Conservation (phyloP, 805 yeast genomes). For the Metschnikowia gruessii region DNA sequence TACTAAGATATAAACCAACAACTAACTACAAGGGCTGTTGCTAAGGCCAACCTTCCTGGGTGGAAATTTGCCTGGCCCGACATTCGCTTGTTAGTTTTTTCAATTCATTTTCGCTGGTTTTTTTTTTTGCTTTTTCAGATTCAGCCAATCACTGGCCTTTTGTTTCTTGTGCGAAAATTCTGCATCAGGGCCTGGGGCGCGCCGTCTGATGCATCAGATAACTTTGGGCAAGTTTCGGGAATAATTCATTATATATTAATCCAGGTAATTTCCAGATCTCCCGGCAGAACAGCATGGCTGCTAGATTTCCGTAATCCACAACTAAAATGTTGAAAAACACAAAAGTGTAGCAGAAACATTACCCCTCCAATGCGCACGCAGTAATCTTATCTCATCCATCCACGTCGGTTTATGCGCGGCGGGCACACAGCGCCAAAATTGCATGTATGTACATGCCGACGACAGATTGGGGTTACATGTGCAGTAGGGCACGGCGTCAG, state of each 20-base stretch:
- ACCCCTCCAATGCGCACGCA: background rate
- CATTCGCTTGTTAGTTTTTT: too few species aligned
- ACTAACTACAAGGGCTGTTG: too few species aligned
- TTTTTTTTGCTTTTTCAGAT: background rate
- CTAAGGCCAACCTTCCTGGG: too few species aligned
- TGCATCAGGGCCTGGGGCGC: background rate
- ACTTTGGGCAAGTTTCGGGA: background rate
- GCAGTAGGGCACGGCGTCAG: background rate
- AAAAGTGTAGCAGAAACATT: too few species aligned
- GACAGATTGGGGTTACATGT: background rate
- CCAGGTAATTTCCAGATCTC: too few species aligned
- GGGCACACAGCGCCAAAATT: background rate
- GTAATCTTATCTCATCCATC: conserved; percentile 8
- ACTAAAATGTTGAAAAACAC: too few species aligned
- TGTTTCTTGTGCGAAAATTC: background rate
- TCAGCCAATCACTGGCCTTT: conserved; percentile 6
- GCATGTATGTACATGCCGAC: background rate
- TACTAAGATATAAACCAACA: too few species aligned
- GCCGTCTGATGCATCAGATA: conserved; percentile 9
- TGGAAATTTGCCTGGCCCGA: too few species aligned
- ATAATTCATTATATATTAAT: too few species aligned
- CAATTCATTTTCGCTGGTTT: too few species aligned
- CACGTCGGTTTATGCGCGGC: background rate
- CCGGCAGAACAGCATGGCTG: too few species aligned
- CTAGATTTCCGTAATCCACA: too few species aligned